Evolutionary conservation across 2,329 filamentous ascomycete genomes (phyloP), one percentile per base, ranked within the genome.

Genomic region (Monilinia laxa): DNA sequence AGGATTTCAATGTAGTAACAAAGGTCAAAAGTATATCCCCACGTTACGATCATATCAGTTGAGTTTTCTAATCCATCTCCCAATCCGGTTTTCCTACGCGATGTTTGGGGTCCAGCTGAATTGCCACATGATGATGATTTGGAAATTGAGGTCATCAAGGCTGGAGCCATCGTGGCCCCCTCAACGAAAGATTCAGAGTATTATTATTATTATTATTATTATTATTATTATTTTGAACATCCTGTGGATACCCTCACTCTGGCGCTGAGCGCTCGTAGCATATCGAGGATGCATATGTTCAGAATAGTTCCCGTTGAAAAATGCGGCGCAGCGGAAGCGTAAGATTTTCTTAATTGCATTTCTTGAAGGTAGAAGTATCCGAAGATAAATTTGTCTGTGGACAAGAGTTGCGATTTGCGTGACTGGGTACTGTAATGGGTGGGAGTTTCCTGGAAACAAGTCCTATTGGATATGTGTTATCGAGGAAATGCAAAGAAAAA

Each of bases 101-200:
- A 62, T 25, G 9, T 66, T 66, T 66, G 64, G 64, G 64, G 64
- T 62, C 57, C 57, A 66, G 64, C 64, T 66, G 64, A 66, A 66
- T 62, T 54, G 25, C 45, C 38, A 45, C n/a, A 59, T 60, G 47
- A 53, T 35, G 64, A 62, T 20, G 38, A 31, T 38, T 31, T 63
- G 23, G 49, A 54, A 35, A 59, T 25, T 14, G 40, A 42, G 45
- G 20, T 25, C 20, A 31, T 52, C 45, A 42, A 59, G 63, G 63
- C 63, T 65, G 63, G 63, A 59, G 38, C 12, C 45, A 59, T 49
- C 45, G 53, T 38, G 23, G 31, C 63, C 54, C 53, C 54, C 47
- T 54, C 40, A 4, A 16, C 4, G 42, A 31, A 63, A 28, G 49
- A n/a, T 55, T 42, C 49, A 40, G 49, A 38, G 51, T n/a, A 58